Conservation (phyloP, 2,329 filamentous ascomycete species). For the Aspergillus japonicus region DNA sequence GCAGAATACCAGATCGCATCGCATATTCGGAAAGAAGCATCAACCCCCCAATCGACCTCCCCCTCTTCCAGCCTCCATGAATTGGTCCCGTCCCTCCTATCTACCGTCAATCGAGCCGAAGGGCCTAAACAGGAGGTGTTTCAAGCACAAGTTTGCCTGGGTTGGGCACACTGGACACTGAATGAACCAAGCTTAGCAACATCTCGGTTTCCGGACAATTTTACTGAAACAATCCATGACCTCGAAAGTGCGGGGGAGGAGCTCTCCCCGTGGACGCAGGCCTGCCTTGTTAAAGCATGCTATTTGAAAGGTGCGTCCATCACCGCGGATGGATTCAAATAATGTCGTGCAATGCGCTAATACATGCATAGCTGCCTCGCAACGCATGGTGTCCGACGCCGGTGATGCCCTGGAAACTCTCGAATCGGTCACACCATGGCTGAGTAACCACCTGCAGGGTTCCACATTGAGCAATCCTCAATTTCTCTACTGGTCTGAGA, state of each 20-base stretch:
- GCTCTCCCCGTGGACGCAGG: conserved; percentile 72
- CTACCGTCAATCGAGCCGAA: conserved; percentile 59
- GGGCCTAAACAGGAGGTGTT: conserved; percentile 57
- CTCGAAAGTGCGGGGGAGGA: conserved; percentile 53
- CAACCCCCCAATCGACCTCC: conserved; percentile 33
- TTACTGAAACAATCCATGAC: conserved; percentile 56
- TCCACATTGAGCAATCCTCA: conserved; percentile 58
- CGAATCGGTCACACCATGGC: conserved; percentile 62
- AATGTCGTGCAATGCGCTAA: conserved; percentile 15
- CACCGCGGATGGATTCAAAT: conserved; percentile 3
- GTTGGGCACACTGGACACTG: conserved; percentile 78
- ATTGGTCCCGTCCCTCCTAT: conserved; percentile 41
- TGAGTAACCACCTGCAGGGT: conserved; percentile 43
- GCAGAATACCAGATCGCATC: conserved; percentile 65
- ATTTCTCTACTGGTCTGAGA: conserved; percentile 74
- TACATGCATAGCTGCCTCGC: conserved; percentile 42
- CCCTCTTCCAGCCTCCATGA: conserved; percentile 47
- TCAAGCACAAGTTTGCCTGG: conserved; percentile 79
- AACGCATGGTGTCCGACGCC: conserved; percentile 42
- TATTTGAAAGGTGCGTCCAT: conserved; percentile 69
- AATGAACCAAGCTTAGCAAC: conserved; percentile 66
- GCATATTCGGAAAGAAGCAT: conserved; percentile 42
- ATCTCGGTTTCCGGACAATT: conserved; percentile 61
- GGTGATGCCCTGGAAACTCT: conserved; percentile 67
- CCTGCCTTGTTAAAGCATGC: conserved; percentile 74